phyloP scores from a whole-genome alignment of 768 basidiomycete genomes.

The Suillus bovinus region DNA sequence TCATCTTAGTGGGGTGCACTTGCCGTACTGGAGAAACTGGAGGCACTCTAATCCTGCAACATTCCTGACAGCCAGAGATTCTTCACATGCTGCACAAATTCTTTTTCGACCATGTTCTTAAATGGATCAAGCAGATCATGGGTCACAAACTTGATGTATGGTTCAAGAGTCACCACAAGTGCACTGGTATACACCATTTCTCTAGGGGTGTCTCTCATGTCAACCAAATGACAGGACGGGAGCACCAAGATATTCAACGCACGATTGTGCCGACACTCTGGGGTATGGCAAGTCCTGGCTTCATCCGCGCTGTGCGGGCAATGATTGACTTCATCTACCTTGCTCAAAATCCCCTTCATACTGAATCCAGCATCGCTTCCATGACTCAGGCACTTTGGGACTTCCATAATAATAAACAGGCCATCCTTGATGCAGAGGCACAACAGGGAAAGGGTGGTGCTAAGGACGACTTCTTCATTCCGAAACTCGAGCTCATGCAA shows the following conservation, averaged over 20 bases:
- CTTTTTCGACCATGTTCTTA: background rate
- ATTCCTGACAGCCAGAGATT: too few relatives aligned
- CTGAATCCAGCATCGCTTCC: background rate
- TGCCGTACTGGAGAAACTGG: too few relatives aligned
- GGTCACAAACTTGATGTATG: slow-evolving; percentile 36
- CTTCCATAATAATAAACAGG: slow-evolving; percentile 4
- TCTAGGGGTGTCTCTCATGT: slow-evolving; percentile 38
- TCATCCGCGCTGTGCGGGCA: slow-evolving; percentile 34
- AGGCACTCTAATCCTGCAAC: too few relatives aligned
- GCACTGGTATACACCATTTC: slow-evolving; percentile 38
- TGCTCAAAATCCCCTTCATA: slow-evolving; percentile 19
- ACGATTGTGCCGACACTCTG: slow-evolving; percentile 36
- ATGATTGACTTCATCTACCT: slow-evolving; percentile 34
- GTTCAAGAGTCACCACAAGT: slow-evolving; percentile 36
- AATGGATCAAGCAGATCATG: slow-evolving; percentile 1
- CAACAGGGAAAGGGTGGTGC: slow-evolving; percentile 14
- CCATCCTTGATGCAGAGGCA: slow-evolving; percentile 1
- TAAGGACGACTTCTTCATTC: slow-evolving; percentile 26
- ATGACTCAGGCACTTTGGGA: slow-evolving; percentile 4
- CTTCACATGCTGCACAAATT: too few relatives aligned
- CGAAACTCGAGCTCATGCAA: slow-evolving; percentile 17
- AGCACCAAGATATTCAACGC: slow-evolving; percentile 38
- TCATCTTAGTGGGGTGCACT: too few relatives aligned
- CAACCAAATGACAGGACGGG: slow-evolving; percentile 42
- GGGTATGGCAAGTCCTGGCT: slow-evolving; percentile 26